phyloP scores from a whole-genome alignment of 2,329 filamentous ascomycete genomes.

The Fonsecaea pugnacius region DNA sequence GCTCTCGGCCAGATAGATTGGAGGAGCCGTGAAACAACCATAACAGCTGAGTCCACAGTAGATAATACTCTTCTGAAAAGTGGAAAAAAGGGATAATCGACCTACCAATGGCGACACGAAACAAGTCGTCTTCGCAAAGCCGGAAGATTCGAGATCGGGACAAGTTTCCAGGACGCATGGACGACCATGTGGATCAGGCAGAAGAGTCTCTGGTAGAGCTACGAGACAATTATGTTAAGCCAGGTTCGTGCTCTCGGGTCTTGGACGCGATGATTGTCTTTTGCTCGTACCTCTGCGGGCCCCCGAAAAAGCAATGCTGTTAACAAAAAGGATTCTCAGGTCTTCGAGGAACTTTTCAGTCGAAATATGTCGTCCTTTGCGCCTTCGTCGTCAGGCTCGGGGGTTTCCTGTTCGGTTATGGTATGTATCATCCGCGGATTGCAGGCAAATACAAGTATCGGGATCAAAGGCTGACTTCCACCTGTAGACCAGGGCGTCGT shows the following conservation, averaged over 20 bases:
- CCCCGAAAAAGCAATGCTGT: neutral
- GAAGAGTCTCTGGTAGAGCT: neutral
- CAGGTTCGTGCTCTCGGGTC: constrained; percentile 2
- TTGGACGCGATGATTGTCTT: neutral
- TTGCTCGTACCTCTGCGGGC: neutral
- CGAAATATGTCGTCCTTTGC: constrained; percentile 57
- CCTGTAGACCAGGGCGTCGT: constrained; percentile 49
- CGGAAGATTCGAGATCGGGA: neutral
- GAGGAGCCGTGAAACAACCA: neutral
- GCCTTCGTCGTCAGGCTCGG: constrained; percentile 57
- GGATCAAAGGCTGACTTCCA: neutral
- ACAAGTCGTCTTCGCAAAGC: neutral
- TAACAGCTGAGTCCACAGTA: neutral
- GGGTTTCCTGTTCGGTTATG: constrained; percentile 56
- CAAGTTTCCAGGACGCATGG: neutral
- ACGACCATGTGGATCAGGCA: neutral
- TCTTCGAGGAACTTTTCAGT: constrained; percentile 53
- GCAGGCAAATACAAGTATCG: too few species aligned
- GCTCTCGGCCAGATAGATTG: neutral
- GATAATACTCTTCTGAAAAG: neutral
- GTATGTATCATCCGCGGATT: neutral
- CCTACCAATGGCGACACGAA: neutral
- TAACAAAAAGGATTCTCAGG: constrained; percentile 38
- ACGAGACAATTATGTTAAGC: constrained; percentile 15
- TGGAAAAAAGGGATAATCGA: neutral